Evolutionary conservation across 176 grass and related monocot genomes (phyloP).

Genomic region (Bonia amplexicaulis): DNA sequence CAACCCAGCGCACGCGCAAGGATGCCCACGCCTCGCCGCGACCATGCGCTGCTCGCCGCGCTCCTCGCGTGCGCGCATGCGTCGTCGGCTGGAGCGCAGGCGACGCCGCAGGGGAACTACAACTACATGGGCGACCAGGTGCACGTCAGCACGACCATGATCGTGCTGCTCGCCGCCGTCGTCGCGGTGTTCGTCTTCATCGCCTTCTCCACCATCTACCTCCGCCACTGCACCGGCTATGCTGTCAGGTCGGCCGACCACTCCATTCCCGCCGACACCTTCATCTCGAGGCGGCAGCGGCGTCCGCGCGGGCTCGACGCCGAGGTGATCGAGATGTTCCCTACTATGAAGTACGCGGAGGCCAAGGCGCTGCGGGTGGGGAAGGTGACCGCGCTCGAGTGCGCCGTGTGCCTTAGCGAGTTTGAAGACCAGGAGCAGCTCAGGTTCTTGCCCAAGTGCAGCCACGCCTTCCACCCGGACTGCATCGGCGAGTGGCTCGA

Average conservation of each 20-base stretch:
- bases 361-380: constrained; percentile 39
- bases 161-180: constrained; percentile 30
- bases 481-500: constrained; percentile 80
- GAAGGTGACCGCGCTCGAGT: constrained; percentile 42
- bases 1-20: background rate
- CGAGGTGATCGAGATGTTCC: constrained; percentile 37
- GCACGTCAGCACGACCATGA: constrained; percentile 30
- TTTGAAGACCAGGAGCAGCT: constrained; percentile 69
- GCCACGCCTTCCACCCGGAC: constrained; percentile 77
- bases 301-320: constrained; percentile 30
- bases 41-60: background rate
- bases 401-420: constrained; percentile 77
- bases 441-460: constrained; percentile 72
- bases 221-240: constrained; percentile 37
- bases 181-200: constrained; percentile 40
- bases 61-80: background rate
- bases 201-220: constrained; percentile 33
- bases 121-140: background rate
- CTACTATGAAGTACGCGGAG: constrained; percentile 53
- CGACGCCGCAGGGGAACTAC: background rate
- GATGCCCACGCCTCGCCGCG: background rate
- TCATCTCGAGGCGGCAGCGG: background rate
- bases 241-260: background rate
- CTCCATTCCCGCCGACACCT: background rate
- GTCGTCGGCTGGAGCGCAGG: constrained; percentile 19